Evolutionary conservation across 371 early-diverging fungal genomes (phyloP), one percentile per base, ranked within the genome.

Genomic region (Lichtheimia corymbifera): DNA sequence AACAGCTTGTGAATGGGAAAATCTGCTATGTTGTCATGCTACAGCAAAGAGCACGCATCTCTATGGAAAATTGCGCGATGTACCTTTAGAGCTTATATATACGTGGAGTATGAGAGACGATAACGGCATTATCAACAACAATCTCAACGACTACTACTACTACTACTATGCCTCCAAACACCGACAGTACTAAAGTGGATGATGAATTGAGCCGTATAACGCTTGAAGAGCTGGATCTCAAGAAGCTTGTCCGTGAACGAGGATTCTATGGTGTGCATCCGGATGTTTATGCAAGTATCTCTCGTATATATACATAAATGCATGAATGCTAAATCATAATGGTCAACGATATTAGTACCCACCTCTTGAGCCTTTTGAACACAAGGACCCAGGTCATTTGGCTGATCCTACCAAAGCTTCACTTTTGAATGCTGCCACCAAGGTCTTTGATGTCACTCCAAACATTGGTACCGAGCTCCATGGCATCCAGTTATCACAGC

Each of bases 391-490:
- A 40, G 86, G 77, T 14, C 72, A 66, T 53, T 75, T 71, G 4
- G 85, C 67, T 6, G 88, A 88, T 52, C 83, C 86, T 15, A 78
- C 74, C 47, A 85, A 84, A 67, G 77, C 78, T 25, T 79, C 87
- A 7, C 63, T 88, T 43, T 72, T 76, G 35, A 68, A 77, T 18
- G 72, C 65, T 45, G 88, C 84, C 43, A 77, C 75, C 58, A 84
- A 84, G 66, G 66, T 83, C 50, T 72, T 80, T 67, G 86, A 88
- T 35, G 66, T 87, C 20, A 74, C 86, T 0, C 88, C 85, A 42
- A 67, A 81, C 51, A 80, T 90, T 59, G 90, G 90, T 55, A 88
- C 90, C n/a, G 88, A 87, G 55, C 60, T 90, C 47, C 83, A 81
- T 43, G 83, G 87, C n/a, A 65, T 87, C 50, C 83, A 80, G 50